Conservation (phyloP, 352 stramenopile genomes). For the Salisapilia sapeloensis region DNA sequence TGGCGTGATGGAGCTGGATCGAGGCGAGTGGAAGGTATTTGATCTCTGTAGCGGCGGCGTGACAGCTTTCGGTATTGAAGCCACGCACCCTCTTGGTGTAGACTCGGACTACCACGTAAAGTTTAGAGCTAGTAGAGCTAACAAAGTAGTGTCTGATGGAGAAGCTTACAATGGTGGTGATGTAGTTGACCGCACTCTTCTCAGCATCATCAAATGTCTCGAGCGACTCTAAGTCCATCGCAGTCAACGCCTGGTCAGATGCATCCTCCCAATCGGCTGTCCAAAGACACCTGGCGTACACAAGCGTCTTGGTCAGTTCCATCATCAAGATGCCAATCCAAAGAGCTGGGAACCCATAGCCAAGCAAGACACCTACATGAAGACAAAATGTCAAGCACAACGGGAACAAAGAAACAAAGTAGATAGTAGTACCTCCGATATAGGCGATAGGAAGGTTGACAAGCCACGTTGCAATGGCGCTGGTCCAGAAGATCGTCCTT, state of each 20-base stretch:
- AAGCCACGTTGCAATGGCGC: conserved; percentile 39
- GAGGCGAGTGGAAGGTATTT: too few relatives aligned
- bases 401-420: neutral
- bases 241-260: conserved; percentile 18
- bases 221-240: conserved; percentile 21
- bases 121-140: too few relatives aligned
- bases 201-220: conserved; percentile 16
- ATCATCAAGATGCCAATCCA: conserved; percentile 45
- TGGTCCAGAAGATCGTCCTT: conserved; percentile 41
- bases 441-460: conserved; percentile 53
- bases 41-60: too few relatives aligned
- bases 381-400: neutral
- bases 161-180: conserved; percentile 35
- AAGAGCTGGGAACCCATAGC: conserved; percentile 38
- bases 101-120: too few relatives aligned
- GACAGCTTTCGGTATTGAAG: too few relatives aligned
- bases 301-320: conserved; percentile 42
- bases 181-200: conserved; percentile 38
- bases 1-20: too few relatives aligned
- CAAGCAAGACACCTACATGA: conserved; percentile 16
- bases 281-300: conserved; percentile 20
- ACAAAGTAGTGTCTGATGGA: too few relatives aligned
- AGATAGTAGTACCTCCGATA: conserved; percentile 8
- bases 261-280: conserved; percentile 29
- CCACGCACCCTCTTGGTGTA: too few relatives aligned